Evolutionary conservation across 2,329 filamentous ascomycete species (phyloP).

Genomic region (Didymella sp.): DNA sequence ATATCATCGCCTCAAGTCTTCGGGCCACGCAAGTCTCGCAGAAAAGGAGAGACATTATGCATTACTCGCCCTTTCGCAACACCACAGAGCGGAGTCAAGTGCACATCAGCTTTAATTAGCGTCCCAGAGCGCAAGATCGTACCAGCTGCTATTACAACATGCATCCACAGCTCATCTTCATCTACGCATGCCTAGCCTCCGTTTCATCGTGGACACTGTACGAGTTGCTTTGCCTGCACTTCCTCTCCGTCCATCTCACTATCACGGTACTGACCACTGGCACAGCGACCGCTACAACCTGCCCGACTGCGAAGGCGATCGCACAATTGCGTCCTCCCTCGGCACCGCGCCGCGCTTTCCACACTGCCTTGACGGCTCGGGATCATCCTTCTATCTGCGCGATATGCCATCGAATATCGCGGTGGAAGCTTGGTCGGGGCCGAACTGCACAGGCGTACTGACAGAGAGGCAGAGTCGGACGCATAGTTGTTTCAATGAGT

Average conservation of each 20-base stretch:
- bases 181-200: not conserved
- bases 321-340: not conserved
- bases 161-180: not conserved
- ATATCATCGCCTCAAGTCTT: not conserved
- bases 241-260: not conserved
- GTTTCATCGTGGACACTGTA: slow-evolving; percentile 1
- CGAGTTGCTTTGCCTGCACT: not conserved
- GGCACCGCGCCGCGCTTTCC: not conserved
- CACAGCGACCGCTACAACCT: slow-evolving; percentile 1
- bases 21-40: not conserved
- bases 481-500: not conserved
- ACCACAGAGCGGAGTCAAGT: not conserved
- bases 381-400: not conserved
- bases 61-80: not conserved
- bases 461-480: not conserved
- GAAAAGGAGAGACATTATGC: not conserved
- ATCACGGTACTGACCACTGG: not conserved
- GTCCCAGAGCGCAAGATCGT: not conserved
- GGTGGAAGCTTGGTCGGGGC: not conserved
- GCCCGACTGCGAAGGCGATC: not conserved
- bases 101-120: too few relatives aligned
- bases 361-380: not conserved
- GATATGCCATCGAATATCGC: slow-evolving; percentile 1
- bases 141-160: not conserved
- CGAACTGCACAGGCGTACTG: not conserved